These are phyloP conservation scores for Leccinum aurantiacum DNA, from an alignment of 768 basidiomycete species.

Conservation along the genomic window DNA sequence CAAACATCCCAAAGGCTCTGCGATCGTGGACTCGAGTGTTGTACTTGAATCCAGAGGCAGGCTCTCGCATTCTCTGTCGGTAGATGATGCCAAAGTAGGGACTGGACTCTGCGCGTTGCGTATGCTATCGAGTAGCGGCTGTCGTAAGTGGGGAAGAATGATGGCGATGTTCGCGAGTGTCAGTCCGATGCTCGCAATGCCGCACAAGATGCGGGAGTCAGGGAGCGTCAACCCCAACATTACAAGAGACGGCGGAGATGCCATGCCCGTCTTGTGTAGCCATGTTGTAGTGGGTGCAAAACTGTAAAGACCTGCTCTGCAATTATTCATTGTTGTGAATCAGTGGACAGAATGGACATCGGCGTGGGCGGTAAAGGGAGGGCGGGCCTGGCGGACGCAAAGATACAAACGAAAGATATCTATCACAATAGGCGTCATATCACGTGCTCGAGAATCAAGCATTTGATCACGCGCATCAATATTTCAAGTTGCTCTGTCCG, in stretches of 20 bases:
- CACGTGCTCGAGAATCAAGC: conserved; percentile 27
- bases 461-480: not conserved
- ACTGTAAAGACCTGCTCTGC: conserved; percentile 30
- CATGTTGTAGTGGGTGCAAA: conserved; percentile 22
- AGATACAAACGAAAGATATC: not conserved
- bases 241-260: conserved; percentile 28
- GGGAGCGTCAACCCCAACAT: conserved; percentile 26
- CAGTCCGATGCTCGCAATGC: conserved; percentile 26
- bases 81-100: not conserved
- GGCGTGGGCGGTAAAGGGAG: not conserved
- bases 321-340: conserved; percentile 21
- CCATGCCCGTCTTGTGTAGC: conserved; percentile 22
- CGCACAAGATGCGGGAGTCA: conserved; percentile 27
- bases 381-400: not conserved
- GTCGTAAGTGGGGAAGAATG: conserved; percentile 26
- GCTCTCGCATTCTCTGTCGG: not conserved
- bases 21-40: not conserved
- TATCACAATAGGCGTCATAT: conserved; percentile 12
- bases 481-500: not conserved
- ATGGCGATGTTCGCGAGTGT: conserved; percentile 26
- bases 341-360: conserved; percentile 5
- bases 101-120: not conserved
- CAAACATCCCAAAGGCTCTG: not conserved
- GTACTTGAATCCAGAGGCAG: not conserved
- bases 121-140: conserved; percentile 18